Percentiles rank a stretch among this genome's conserved stretches.
These are phyloP conservation scores for Ceratocystiopsis minuta DNA, from an alignment of 2,329 filamentous ascomycete genomes.

Conservation along the genomic window DNA sequence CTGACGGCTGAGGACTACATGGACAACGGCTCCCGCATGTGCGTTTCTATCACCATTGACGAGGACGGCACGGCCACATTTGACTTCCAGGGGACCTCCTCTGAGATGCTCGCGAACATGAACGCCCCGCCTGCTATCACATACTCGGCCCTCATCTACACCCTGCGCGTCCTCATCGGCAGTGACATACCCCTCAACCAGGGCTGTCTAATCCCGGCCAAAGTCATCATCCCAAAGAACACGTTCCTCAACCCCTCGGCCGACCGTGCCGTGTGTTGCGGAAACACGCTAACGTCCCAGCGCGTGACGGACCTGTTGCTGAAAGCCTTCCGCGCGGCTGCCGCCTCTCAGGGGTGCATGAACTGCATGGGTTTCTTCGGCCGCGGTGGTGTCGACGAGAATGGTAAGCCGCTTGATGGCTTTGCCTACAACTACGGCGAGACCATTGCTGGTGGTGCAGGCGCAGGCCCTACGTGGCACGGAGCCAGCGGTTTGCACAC, in stretches of 20 bases:
- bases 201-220: slow-evolving; percentile 61
- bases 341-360: too few species aligned
- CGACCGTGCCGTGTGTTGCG: slow-evolving; percentile 62
- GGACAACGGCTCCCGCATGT: slow-evolving; percentile 72
- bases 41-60: slow-evolving; percentile 57
- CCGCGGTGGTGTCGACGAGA: slow-evolving; percentile 38
- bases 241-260: slow-evolving; percentile 59
- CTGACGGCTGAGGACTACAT: slow-evolving; percentile 63
- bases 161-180: slow-evolving; percentile 58
- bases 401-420: slow-evolving; percentile 34
- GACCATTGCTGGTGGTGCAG: slow-evolving; percentile 62
- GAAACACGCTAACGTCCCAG: slow-evolving; percentile 57
- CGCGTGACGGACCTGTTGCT: slow-evolving; percentile 17
- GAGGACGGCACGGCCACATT: slow-evolving; percentile 60
- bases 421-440: slow-evolving; percentile 70
- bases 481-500: slow-evolving; percentile 59
- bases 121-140: slow-evolving; percentile 64
- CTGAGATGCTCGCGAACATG: slow-evolving; percentile 57
- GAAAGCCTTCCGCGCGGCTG: slow-evolving; percentile 27
- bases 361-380: slow-evolving; percentile 29
- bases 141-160: slow-evolving; percentile 68
- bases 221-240: slow-evolving; percentile 51
- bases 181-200: slow-evolving; percentile 75
- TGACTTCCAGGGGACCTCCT: slow-evolving; percentile 56
- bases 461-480: slow-evolving; percentile 55